These are phyloP conservation scores for Cutaneotrichosporon daszewskae DNA, from an alignment of 1,284 basidiomycete species.

Conservation along the genomic window DNA sequence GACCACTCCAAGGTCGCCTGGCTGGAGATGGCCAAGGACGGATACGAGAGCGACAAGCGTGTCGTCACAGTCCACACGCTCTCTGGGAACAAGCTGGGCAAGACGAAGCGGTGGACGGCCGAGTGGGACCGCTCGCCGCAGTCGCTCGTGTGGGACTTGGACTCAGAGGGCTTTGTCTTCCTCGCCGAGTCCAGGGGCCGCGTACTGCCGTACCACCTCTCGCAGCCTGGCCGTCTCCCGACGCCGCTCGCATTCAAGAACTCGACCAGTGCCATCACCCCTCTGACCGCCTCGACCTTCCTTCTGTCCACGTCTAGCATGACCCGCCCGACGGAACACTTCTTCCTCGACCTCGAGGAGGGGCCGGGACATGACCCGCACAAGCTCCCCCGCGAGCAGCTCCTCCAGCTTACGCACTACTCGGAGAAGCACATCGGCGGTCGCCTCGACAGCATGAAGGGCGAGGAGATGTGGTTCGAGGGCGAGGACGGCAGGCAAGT, in stretches of 20 bases:
- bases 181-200: conserved; percentile 66
- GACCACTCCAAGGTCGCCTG: conserved; percentile 71
- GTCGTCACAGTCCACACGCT: conserved; percentile 70
- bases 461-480: conserved; percentile 78
- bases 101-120: conserved; percentile 52
- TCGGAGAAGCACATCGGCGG: conserved; percentile 35
- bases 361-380: conserved; percentile 40
- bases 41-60: conserved; percentile 63
- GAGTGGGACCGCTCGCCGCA: conserved; percentile 75
- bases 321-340: conserved; percentile 23
- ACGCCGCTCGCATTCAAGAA: conserved; percentile 38
- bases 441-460: conserved; percentile 58
- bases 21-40: conserved; percentile 78
- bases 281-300: conserved; percentile 12
- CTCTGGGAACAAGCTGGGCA: conserved; percentile 43
- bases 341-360: conserved; percentile 37
- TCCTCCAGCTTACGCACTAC: conserved; percentile 59
- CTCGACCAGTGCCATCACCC: conserved; percentile 20
- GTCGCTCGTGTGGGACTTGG: conserved; percentile 63
- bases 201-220: conserved; percentile 41
- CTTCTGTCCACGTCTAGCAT: conserved; percentile 24
- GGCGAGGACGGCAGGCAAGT: conserved; percentile 65
- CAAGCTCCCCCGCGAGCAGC: conserved; percentile 47
- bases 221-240: conserved; percentile 29
- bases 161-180: conserved; percentile 64